A percentile compares a stretch with the other conserved stretches of the same genome.
These are phyloP conservation scores for Oryza longistaminata DNA, from an alignment of 176 grass and related monocot species.

Conservation along the genomic window DNA sequence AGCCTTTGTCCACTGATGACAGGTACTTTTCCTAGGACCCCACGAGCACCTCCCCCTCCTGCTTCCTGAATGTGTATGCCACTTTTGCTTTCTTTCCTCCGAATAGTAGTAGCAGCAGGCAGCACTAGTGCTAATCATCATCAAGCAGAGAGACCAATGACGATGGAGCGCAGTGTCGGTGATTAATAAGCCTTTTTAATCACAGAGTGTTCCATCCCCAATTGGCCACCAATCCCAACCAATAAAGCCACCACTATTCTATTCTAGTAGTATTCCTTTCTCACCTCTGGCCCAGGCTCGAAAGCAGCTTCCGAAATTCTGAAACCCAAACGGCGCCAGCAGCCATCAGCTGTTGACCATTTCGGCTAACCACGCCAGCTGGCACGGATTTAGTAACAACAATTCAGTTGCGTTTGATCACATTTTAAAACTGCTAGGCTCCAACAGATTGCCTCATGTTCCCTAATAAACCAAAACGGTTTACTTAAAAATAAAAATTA, in stretches of 20 bases:
- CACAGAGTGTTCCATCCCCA: background rate
- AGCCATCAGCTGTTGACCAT: constrained; percentile 13
- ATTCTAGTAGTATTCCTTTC: background rate
- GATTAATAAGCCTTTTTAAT: background rate
- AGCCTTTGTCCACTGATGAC: background rate
- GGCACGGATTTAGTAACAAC: background rate
- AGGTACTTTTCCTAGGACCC: background rate
- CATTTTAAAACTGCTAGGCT: background rate
- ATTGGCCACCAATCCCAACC: background rate
- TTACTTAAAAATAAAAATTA: too few relatives aligned
- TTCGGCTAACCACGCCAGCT: background rate
- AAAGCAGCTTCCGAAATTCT: background rate
- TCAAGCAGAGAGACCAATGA: background rate
- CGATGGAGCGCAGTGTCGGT: constrained; percentile 26
- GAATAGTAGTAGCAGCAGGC: background rate
- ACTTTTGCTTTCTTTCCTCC: background rate
- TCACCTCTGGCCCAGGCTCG: background rate
- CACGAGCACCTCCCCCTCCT: too few relatives aligned
- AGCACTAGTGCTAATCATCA: background rate
- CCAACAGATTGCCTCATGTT: too few relatives aligned
- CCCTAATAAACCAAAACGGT: too few relatives aligned
- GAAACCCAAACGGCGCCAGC: background rate
- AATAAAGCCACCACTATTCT: background rate
- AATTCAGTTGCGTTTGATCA: background rate
- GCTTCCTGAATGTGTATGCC: background rate